phyloP scores from a whole-genome alignment of 2,329 filamentous ascomycete genomes.

The Simplicillium aogashimaense region DNA sequence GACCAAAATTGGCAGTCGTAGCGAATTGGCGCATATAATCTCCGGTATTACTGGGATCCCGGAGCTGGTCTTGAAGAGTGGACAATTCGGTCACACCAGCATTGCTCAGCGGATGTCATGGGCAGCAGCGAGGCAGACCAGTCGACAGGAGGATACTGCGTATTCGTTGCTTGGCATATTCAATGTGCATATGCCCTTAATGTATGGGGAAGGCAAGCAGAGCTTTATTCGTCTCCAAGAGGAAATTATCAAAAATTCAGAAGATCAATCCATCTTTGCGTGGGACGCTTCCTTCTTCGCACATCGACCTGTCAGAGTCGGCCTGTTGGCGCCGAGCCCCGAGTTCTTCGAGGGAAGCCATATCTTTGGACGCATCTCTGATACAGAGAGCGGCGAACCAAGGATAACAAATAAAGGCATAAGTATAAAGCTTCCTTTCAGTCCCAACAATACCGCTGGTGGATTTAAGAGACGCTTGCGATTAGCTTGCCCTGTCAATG shows the following conservation, averaged over 20 bases:
- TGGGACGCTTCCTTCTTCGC: neutral
- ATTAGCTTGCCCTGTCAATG: too few relatives aligned
- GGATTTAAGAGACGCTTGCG: too few relatives aligned
- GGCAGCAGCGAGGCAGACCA: slow-evolving; percentile 9
- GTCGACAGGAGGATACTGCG: slow-evolving; percentile 12
- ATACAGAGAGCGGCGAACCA: neutral
- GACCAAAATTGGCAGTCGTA: slow-evolving; percentile 10
- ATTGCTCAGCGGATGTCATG: slow-evolving; percentile 8
- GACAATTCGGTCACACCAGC: slow-evolving; percentile 1
- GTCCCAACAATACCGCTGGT: too few relatives aligned
- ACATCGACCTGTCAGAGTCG: neutral
- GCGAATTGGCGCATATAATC: slow-evolving; percentile 1
- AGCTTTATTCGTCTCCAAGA: slow-evolving; percentile 10
- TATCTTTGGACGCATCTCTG: slow-evolving; percentile 1
- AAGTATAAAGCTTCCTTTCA: too few relatives aligned
- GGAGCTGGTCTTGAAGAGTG: neutral
- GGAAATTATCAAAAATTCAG: slow-evolving; percentile 5
- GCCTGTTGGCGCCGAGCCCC: neutral
- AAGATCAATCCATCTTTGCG: slow-evolving; percentile 7
- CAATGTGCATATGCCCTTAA: slow-evolving; percentile 15
- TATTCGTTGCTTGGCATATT: slow-evolving; percentile 17
- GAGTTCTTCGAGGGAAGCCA: too few relatives aligned
- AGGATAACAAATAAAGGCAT: too few relatives aligned
- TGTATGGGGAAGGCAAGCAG: slow-evolving; percentile 14
- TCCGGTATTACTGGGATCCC: too few relatives aligned